Percentiles rank a stretch among this genome's conserved stretches.
phyloP scores from a whole-genome alignment of 345 rosid species.

The Euphorbia peplus region DNA sequence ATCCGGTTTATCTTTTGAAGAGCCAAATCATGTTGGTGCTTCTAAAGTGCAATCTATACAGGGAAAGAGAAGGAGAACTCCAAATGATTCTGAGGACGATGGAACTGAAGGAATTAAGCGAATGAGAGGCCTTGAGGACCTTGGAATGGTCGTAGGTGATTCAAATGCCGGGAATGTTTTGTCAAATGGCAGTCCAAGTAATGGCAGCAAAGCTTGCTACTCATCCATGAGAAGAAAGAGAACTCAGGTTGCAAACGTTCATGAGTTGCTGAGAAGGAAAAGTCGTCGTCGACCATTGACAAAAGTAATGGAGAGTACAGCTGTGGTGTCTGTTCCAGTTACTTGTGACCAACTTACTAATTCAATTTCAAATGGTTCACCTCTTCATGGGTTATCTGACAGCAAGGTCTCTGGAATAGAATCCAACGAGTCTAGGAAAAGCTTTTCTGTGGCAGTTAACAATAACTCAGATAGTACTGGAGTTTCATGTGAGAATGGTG shows the following conservation, averaged over 20 bases:
- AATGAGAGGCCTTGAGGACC: slow-evolving; percentile 97
- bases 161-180: slow-evolving; percentile 40
- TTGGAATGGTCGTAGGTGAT: slow-evolving; percentile 61
- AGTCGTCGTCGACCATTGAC: slow-evolving; percentile 78
- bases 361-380: slow-evolving; percentile 40
- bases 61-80: slow-evolving; percentile 78
- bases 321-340: slow-evolving; percentile 75
- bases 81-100: slow-evolving; percentile 97
- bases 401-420: slow-evolving; percentile 50
- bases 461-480: slow-evolving; percentile 71
- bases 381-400: slow-evolving; percentile 50
- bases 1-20: slow-evolving; percentile 67
- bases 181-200: slow-evolving; percentile 47
- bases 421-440: slow-evolving; percentile 57
- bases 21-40: slow-evolving; percentile 42
- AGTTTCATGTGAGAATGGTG: slow-evolving; percentile 50
- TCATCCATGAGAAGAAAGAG: slow-evolving; percentile 59
- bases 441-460: slow-evolving; percentile 39
- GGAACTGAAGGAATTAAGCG: slow-evolving; percentile 90
- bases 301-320: slow-evolving; percentile 86
- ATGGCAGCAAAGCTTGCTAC: slow-evolving; percentile 46
- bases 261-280: slow-evolving; percentile 63
- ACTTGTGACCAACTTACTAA: slow-evolving; percentile 55
- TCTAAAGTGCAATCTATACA: slow-evolving; percentile 47
- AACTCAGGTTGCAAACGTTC: slow-evolving; percentile 55